A percentile compares a stretch with the other conserved stretches of the same genome.
Conservation (phyloP, 805 yeast genomes). For the Jamesozyma lodderae region DNA sequence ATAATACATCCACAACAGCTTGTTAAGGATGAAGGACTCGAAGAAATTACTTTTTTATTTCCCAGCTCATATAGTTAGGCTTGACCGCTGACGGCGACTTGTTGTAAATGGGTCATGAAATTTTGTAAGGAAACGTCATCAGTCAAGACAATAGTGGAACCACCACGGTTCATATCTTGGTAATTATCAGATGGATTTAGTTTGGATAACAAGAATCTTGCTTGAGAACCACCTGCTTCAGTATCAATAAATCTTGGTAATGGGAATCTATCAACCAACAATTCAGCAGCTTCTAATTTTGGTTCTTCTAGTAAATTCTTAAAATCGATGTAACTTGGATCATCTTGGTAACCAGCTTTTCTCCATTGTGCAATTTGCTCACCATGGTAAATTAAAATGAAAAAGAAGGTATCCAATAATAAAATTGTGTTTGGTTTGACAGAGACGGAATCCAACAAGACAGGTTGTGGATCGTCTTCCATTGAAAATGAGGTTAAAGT, state of each 20-base stretch:
- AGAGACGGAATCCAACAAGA: constrained; percentile 85
- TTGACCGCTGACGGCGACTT: constrained; percentile 63
- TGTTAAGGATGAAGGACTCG: too few relatives aligned
- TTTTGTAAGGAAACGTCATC: constrained; percentile 94
- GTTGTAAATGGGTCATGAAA: constrained; percentile 89
- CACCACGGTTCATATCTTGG: constrained; percentile 42
- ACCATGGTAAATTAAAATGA: constrained; percentile 91
- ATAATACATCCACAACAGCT: too few relatives aligned
- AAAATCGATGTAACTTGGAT: constrained; percentile 81
- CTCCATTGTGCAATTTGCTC: constrained; percentile 94
- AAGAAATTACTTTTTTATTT: too few relatives aligned
- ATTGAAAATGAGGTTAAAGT: constrained; percentile 80
- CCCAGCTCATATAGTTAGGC: constrained; percentile 18
- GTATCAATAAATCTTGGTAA: constrained; percentile 95
- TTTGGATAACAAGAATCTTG: constrained; percentile 89
- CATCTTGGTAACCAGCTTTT: constrained; percentile 87
- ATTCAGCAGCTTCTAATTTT: constrained; percentile 81
- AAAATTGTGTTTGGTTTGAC: constrained; percentile 81
- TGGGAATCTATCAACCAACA: constrained; percentile 91
- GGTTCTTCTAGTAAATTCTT: constrained; percentile 82
- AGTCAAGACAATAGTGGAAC: constrained; percentile 77
- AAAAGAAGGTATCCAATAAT: constrained; percentile 92
- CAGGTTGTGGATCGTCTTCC: constrained; percentile 84
- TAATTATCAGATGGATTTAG: constrained; percentile 89
- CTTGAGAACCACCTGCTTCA: constrained; percentile 98